A percentile compares a stretch with the other conserved stretches of the same genome.
phyloP scores from a whole-genome alignment of 768 basidiomycete species.

The Amanita inopinata region DNA sequence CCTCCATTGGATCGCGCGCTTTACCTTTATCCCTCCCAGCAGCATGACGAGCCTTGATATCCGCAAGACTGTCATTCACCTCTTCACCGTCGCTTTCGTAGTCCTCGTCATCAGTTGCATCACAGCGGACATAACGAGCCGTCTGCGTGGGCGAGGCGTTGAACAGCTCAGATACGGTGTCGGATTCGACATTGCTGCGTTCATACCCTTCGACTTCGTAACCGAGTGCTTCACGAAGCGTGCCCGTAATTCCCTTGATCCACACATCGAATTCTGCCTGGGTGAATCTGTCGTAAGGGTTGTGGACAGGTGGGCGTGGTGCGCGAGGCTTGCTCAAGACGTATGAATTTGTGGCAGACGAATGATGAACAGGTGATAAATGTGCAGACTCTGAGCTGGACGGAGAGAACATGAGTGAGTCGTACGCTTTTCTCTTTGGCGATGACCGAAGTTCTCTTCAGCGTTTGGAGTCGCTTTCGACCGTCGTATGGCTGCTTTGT shows the following conservation, averaged over 20 bases:
- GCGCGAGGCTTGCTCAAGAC: slow-evolving; percentile 12
- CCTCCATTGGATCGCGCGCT: slow-evolving; percentile 51
- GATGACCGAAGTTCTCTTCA: slow-evolving; percentile 59
- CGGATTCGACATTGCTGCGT: slow-evolving; percentile 5
- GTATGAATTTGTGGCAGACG: slow-evolving; percentile 13
- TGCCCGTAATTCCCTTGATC: slow-evolving; percentile 53
- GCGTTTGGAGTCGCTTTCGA: too few species aligned
- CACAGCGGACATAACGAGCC: slow-evolving; percentile 14
- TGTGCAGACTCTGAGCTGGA: slow-evolving; percentile 5
- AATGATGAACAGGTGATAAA: slow-evolving; percentile 13
- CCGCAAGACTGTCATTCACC: slow-evolving; percentile 49
- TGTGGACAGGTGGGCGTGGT: slow-evolving; percentile 44
- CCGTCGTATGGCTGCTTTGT: too few species aligned
- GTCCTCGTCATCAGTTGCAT: slow-evolving; percentile 11
- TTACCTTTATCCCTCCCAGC: slow-evolving; percentile 39
- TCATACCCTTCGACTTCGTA: slow-evolving; percentile 25
- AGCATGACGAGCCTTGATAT: slow-evolving; percentile 36
- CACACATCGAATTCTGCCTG: slow-evolving; percentile 61
- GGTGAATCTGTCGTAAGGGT: slow-evolving; percentile 68
- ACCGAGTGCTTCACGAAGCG: slow-evolving; percentile 49
- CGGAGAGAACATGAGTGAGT: background rate
- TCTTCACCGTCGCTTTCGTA: slow-evolving; percentile 22
- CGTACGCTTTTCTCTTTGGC: slow-evolving; percentile 61
- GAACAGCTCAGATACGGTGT: slow-evolving; percentile 12
- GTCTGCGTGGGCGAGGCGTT: slow-evolving; percentile 4